Conservation (phyloP, 257 asterid species). For the Capsicum pubescens region DNA sequence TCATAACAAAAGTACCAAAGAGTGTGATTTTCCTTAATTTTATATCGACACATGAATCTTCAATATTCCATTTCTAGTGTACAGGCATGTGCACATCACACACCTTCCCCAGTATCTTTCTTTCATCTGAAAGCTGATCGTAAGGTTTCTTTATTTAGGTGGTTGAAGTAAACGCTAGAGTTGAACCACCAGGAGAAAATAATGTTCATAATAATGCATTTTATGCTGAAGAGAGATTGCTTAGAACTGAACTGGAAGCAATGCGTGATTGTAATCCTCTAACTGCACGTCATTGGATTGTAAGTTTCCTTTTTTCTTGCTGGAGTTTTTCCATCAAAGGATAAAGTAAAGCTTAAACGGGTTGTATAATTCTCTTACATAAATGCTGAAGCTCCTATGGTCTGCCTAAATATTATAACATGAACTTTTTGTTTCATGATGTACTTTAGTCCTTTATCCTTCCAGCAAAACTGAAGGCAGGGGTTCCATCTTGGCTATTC, state of each 20-base stretch:
- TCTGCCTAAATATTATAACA: constrained; percentile 15
- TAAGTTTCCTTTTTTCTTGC: constrained; percentile 26
- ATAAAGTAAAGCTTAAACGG: constrained; percentile 11
- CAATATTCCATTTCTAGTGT: background rate
- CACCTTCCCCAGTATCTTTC: background rate
- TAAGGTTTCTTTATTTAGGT: constrained; percentile 33
- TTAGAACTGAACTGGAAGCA: constrained; percentile 49
- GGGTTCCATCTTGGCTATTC: background rate
- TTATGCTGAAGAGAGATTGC: constrained; percentile 47
- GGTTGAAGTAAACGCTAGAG: constrained; percentile 46
- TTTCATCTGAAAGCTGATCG: constrained; percentile 12
- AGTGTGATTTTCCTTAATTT: background rate
- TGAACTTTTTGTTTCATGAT: background rate
- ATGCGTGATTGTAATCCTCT: constrained; percentile 49
- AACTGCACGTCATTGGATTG: constrained; percentile 52
- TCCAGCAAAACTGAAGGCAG: constrained; percentile 2
- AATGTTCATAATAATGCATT: constrained; percentile 50
- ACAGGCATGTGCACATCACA: background rate
- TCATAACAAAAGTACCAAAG: background rate
- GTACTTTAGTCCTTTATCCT: constrained; percentile 9
- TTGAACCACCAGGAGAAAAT: constrained; percentile 44
- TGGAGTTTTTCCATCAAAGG: constrained; percentile 4
- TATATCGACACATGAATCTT: background rate
- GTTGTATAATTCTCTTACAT: constrained; percentile 7
- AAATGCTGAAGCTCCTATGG: constrained; percentile 13